Conservation (phyloP, 2,329 filamentous ascomycete species). For the Dothistroma septosporum region DNA sequence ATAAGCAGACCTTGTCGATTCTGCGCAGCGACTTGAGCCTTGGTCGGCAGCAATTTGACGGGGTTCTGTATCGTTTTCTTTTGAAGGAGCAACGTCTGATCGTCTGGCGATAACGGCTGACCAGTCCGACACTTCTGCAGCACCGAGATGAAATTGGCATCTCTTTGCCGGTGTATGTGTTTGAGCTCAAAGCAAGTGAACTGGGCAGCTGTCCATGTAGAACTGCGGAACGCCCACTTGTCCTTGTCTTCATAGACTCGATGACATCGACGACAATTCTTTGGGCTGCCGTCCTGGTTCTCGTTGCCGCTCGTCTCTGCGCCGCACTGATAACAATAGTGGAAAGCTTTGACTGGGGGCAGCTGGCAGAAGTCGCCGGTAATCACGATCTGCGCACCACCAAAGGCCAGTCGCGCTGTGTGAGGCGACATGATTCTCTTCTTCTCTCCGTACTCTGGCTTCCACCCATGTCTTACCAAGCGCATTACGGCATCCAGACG, state of each 20-base stretch:
- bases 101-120: conserved; percentile 3
- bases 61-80: background rate
- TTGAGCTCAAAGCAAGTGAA: conserved; percentile 53
- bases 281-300: conserved; percentile 1
- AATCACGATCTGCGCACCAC: conserved; percentile 45
- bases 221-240: conserved; percentile 54
- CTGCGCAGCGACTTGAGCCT: background rate
- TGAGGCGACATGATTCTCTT: background rate
- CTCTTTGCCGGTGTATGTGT: conserved; percentile 55
- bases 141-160: conserved; percentile 51
- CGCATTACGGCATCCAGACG: conserved; percentile 50
- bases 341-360: conserved; percentile 56
- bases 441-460: conserved; percentile 1
- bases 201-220: conserved; percentile 51
- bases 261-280: conserved; percentile 30
- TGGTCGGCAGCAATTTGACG: background rate
- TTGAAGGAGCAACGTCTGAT: background rate
- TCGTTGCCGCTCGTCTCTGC: background rate
- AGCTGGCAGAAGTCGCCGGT: conserved; percentile 59
- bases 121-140: conserved; percentile 16
- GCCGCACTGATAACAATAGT: conserved; percentile 50
- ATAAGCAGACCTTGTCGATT: conserved; percentile 1
- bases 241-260: background rate
- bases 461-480: conserved; percentile 19
- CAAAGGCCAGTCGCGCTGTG: conserved; percentile 33